Evolutionary conservation across 306 rosid genomes (phyloP), one percentile per base, ranked within the genome.

Genomic region (Trichosanthes cucumerina): DNA sequence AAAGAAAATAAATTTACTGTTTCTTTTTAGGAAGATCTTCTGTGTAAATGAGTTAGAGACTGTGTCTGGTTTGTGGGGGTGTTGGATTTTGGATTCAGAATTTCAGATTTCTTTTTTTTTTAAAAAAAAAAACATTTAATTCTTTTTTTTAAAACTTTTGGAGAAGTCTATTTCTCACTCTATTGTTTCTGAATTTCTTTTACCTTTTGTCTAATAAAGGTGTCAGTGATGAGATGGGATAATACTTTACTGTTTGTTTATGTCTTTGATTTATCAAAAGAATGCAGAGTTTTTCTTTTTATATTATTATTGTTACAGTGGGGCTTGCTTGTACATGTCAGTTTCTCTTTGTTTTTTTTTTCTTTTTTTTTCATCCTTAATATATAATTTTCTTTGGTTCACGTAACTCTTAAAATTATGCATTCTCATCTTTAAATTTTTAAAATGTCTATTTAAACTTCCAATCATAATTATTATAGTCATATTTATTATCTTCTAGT

Each of bases 161-260:
- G 5, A 59, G 36, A 59, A 24, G 34, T 43, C n/a, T 23, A 26
- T 4, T 26, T 68, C 33, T 16, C 41, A 26, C 43, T 33, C 69
- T 14, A 15, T 26, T 26, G 4, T 47, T 5, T 36, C 13, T 44
- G 18, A 13, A 13, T 49, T 59, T 24, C 5, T 69, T 43, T 21
- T 4, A 23, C 10, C 28, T 70, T 21, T 70, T 43, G 76, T 21
- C 12, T 23, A 70, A 70, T 12, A 70, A 70, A 70, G 76, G 9
- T 70, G 76, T 70, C 76, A 70, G 76, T 70, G 76, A 70, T 70
- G 76, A 44, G 76, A 70, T 70, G 76, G 36, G 10, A 43, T 16
- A 70, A 44, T 44, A 70, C 41, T 49, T 73, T 73, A 73, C 43
- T 73, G 43, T 73, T 49, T 73, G 4, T 41, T 23, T 18, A 66